phyloP scores from a whole-genome alignment of 2,329 filamentous ascomycete species.

The Aschersonia sp. region DNA sequence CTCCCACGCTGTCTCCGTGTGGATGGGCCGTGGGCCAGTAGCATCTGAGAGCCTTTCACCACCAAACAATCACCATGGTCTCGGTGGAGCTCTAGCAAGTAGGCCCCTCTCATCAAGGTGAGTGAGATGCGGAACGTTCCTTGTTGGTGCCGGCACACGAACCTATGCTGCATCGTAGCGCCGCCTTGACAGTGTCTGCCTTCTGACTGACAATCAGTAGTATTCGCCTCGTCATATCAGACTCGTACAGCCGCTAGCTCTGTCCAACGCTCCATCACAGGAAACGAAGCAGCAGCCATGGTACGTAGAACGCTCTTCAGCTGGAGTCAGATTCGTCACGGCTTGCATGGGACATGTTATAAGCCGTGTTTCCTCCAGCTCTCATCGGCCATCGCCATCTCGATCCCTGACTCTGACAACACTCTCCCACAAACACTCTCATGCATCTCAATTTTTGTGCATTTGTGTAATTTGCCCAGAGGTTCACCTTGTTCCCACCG shows the following conservation, averaged over 20 bases:
- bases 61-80: constrained; percentile 12
- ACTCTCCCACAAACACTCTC: too few species aligned
- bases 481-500: background rate
- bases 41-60: constrained; percentile 8
- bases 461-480: too few species aligned
- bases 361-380: constrained; percentile 14
- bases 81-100: constrained; percentile 20
- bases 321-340: constrained; percentile 21
- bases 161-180: constrained; percentile 4
- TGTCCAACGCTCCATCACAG: constrained; percentile 23
- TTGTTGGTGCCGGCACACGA: constrained; percentile 1
- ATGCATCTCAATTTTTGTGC: too few species aligned
- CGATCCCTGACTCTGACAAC: too few species aligned
- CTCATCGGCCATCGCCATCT: too few species aligned
- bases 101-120: constrained; percentile 7
- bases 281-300: constrained; percentile 26
- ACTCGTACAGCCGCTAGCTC: constrained; percentile 4
- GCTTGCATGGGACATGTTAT: constrained; percentile 31
- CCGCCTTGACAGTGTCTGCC: constrained; percentile 16
- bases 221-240: background rate
- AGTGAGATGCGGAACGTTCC: background rate
- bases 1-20: constrained; percentile 3
- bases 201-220: constrained; percentile 1
- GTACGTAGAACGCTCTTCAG: constrained; percentile 25
- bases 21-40: constrained; percentile 4